Evolutionary conservation across 345 rosid species (phyloP).

Genomic region (Linum usitatissimum): DNA sequence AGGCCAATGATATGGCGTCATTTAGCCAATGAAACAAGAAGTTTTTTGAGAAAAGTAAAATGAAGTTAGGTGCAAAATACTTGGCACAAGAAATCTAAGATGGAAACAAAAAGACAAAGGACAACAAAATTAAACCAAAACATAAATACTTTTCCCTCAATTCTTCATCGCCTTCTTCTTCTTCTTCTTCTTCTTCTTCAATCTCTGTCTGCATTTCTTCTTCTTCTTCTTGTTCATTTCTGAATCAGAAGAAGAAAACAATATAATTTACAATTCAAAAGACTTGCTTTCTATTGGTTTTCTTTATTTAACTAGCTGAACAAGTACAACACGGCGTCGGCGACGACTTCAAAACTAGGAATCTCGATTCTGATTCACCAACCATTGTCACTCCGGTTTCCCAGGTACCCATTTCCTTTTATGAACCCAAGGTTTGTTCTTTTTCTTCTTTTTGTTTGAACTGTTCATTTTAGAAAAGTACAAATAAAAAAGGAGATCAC

Average conservation of each 20-base stretch:
- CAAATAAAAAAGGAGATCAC: no score
- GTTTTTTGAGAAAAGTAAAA: no score
- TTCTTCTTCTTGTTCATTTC: not conserved
- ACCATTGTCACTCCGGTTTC: not conserved
- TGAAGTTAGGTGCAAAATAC: no score
- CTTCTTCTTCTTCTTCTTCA: not conserved
- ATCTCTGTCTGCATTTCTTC: not conserved
- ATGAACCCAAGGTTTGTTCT: no score
- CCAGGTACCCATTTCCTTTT: not conserved
- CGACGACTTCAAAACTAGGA: not conserved
- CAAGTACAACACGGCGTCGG: not conserved
- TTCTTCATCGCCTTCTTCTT: not conserved
- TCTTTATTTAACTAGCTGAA: not conserved
- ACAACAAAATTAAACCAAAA: no score
- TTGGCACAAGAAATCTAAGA: no score
- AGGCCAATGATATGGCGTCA: no score
- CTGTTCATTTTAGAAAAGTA: not conserved
- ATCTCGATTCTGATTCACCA: not conserved
- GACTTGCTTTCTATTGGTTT: not conserved
- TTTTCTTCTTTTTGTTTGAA: not conserved
- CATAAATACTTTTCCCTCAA: not conserved
- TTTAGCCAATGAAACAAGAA: no score
- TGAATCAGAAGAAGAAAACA: not conserved
- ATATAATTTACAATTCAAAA: not conserved
- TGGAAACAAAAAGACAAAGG: no score